Base-by-base conservation (phyloP, 148 eudicot species). In the Cornus florida region DNA sequence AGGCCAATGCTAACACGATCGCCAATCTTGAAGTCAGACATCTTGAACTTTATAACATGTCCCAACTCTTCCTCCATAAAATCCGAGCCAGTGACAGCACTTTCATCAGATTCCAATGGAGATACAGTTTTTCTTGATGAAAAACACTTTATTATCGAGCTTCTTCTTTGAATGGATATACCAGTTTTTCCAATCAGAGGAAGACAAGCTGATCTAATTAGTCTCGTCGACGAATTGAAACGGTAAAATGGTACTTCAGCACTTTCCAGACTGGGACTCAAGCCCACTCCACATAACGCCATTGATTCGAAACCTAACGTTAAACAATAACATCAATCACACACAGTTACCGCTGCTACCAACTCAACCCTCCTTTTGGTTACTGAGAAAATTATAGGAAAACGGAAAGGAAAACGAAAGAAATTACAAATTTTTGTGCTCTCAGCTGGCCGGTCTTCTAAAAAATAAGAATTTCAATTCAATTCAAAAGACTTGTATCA, bases 1-100 rank as follows among this genome's bases (percentile, higher is more conserved):
- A 94, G 99, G 72, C 99, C 99, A 82, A 88, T 83, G 86, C 99
- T 92, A 79, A 94, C 94, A 38, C 87, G 78, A 84, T 94, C 94
- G 53, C 87, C 79, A 82, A 94, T 85, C 74, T 84, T 78, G 32
- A 97, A 92, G 85, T 92, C 98, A 64, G 92, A 90, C 87, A 90
- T 91, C 70, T 77, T 78, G 84, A 92, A 97, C 91, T 89, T 92
- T 57, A 85, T 83, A 72, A 90, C 98, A 68, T 89, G 92, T 69
- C 90, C 92, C 67, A 94, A 84, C 69, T 94, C 98, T 65, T 81
- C 94, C 31, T 90, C 97, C 31, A 80, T 77, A 38, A 76, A n/a
- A 67, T 77, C 82, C 1, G 78, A 77, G 48, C 71, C 72, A 74
- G 84, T 80, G 20, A 75, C 78, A 78, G 79, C 82, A 78, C 82